phyloP scores from a whole-genome alignment of 23 red algal species.

The Gracilariopsis chorda region DNA sequence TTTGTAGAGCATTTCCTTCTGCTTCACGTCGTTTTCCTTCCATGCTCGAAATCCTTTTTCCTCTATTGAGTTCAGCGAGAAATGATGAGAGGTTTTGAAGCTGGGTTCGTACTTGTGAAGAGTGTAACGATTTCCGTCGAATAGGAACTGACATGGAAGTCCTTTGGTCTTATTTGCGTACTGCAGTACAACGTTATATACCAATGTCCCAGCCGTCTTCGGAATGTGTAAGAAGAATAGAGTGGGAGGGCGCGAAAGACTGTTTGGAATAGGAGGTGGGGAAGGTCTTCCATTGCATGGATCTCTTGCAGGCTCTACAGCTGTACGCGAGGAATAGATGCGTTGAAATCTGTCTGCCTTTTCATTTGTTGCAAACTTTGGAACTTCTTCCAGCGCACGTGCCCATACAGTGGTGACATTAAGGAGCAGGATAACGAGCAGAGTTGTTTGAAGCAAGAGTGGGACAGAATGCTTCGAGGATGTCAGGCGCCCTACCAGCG shows the following conservation, averaged over 20 bases:
- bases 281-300: neutral
- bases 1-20: neutral
- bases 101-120: neutral
- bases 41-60: neutral
- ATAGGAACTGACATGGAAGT: constrained; percentile 12
- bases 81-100: neutral
- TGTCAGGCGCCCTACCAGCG: too few species aligned
- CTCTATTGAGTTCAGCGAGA: neutral
- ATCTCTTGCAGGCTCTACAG: neutral
- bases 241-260: constrained; percentile 18
- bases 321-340: too few species aligned
- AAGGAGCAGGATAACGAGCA: too few species aligned
- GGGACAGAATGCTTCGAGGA: too few species aligned
- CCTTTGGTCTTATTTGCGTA: constrained; percentile 35
- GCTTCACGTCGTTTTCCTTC: neutral
- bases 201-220: constrained; percentile 21
- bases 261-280: neutral
- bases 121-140: constrained; percentile 16
- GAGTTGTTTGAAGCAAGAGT: too few species aligned
- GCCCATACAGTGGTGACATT: too few species aligned
- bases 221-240: constrained; percentile 48
- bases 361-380: too few species aligned
- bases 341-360: too few species aligned
- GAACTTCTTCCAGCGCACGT: too few species aligned
- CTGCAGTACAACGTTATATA: constrained; percentile 24